Percentiles rank a stretch among this genome's conserved stretches.
Conservation (phyloP, 352 stramenopile genomes). For the Stramenopiles sp. region DNA sequence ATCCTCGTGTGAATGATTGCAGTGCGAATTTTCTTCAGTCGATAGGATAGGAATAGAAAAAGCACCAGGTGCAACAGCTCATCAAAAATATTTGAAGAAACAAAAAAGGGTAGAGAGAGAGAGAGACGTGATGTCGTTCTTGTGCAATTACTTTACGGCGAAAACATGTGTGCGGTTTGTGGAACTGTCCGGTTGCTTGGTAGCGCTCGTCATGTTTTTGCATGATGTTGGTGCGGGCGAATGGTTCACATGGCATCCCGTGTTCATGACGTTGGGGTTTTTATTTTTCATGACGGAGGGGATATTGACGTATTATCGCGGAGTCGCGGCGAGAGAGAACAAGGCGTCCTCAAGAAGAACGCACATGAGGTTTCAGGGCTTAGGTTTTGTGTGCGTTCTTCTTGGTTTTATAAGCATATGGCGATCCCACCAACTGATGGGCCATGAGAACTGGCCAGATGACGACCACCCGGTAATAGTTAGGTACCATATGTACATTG, state of each 20-base stretch:
- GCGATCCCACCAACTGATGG: background rate
- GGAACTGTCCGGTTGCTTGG: too few species aligned
- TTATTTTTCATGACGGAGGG: constrained; percentile 7
- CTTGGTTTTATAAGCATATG: background rate
- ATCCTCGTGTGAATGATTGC: too few species aligned
- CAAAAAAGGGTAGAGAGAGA: too few species aligned
- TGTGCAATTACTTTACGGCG: too few species aligned
- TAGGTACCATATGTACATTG: background rate
- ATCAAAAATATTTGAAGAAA: too few species aligned
- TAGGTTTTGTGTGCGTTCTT: background rate
- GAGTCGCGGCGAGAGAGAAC: background rate
- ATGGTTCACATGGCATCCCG: background rate
- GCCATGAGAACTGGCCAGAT: background rate
- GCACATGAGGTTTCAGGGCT: background rate
- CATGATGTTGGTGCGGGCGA: background rate
- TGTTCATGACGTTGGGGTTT: background rate
- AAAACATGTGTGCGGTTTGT: too few species aligned
- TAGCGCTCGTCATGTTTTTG: too few species aligned
- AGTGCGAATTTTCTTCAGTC: too few species aligned
- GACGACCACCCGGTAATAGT: background rate
- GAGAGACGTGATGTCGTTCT: too few species aligned
- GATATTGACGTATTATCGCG: background rate
- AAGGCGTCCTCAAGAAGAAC: background rate
- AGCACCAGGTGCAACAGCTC: too few species aligned
- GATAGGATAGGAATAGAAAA: too few species aligned